Evolutionary conservation across 1,284 basidiomycete species (phyloP).

Genomic region (Austroboletus rostrupii): DNA sequence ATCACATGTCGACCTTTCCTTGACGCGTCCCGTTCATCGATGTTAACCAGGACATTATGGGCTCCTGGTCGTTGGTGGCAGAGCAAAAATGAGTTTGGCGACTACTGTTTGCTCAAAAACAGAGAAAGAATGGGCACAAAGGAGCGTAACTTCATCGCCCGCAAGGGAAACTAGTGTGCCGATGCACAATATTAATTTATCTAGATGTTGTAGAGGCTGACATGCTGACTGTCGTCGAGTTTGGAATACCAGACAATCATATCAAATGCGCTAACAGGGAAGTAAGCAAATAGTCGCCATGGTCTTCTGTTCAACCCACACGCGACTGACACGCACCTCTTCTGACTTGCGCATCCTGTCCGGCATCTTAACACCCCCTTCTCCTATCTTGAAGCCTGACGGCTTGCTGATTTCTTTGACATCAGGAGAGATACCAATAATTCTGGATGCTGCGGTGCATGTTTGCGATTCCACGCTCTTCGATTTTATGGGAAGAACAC

Average conservation of each 20-base stretch:
- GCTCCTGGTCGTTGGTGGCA: conserved; percentile 70
- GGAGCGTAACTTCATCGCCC: conserved; percentile 30
- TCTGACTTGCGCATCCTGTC: conserved; percentile 33
- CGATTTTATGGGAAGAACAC: background rate
- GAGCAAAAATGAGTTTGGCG: conserved; percentile 59
- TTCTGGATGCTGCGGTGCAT: conserved; percentile 35
- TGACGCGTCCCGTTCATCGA: conserved; percentile 69
- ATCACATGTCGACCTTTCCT: conserved; percentile 77
- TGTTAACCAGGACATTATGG: conserved; percentile 75
- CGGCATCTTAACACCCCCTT: conserved; percentile 40
- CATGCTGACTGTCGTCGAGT: conserved; percentile 7
- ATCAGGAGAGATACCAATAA: conserved; percentile 53
- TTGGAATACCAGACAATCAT: conserved; percentile 23
- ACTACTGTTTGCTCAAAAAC: conserved; percentile 69
- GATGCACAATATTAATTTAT: conserved; percentile 1
- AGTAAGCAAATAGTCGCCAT: conserved; percentile 8
- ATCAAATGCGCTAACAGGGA: background rate
- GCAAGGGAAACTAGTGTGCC: conserved; percentile 6
- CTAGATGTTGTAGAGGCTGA: conserved; percentile 19
- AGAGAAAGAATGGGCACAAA: conserved; percentile 39
- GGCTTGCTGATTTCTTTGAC: conserved; percentile 38
- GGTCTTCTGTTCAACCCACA: conserved; percentile 14
- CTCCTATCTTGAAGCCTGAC: conserved; percentile 44
- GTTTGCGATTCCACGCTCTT: conserved; percentile 4
- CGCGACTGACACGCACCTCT: conserved; percentile 30